These are phyloP conservation scores for Pichia cactophila DNA, from an alignment of 1,139 yeast genomes.

Conservation along the genomic window DNA sequence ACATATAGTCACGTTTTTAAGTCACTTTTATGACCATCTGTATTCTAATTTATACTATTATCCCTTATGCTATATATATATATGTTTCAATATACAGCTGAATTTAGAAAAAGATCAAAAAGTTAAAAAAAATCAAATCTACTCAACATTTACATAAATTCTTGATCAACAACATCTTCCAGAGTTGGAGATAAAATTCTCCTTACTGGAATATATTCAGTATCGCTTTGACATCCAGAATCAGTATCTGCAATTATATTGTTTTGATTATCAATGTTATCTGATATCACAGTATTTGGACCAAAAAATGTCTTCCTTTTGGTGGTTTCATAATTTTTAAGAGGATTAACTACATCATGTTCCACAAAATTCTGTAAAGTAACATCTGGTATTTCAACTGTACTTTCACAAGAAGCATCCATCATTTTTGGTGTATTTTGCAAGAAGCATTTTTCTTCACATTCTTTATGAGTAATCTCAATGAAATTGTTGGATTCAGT, in stretches of 20 bases:
- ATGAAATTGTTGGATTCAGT: no score
- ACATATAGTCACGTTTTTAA: no score
- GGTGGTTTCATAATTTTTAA: constrained; percentile 22
- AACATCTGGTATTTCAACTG: neutral
- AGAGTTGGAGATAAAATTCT: constrained; percentile 17
- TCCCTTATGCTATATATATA: no score
- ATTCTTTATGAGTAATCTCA: no score
- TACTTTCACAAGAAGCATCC: neutral
- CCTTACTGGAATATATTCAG: constrained; percentile 7
- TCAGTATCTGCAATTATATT: neutral
- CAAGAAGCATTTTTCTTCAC: no score
- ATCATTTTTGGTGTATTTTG: no score
- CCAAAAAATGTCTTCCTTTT: constrained; percentile 20
- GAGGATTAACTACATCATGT: neutral
- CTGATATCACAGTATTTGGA: constrained; percentile 10
- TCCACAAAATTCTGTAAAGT: neutral
- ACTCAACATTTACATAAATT: constrained; percentile 13
- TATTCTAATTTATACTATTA: no score
- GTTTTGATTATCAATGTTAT: neutral
- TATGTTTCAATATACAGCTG: no score
- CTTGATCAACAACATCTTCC: constrained; percentile 23
- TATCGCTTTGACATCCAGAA: neutral
- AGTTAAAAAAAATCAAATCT: no score
- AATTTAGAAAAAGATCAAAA: no score
- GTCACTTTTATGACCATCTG: neutral